A percentile compares a stretch with the other conserved stretches of the same genome.
These are phyloP conservation scores for Geranomyces michiganensis DNA, from an alignment of 192 early-diverging fungal species.

Conservation along the genomic window DNA sequence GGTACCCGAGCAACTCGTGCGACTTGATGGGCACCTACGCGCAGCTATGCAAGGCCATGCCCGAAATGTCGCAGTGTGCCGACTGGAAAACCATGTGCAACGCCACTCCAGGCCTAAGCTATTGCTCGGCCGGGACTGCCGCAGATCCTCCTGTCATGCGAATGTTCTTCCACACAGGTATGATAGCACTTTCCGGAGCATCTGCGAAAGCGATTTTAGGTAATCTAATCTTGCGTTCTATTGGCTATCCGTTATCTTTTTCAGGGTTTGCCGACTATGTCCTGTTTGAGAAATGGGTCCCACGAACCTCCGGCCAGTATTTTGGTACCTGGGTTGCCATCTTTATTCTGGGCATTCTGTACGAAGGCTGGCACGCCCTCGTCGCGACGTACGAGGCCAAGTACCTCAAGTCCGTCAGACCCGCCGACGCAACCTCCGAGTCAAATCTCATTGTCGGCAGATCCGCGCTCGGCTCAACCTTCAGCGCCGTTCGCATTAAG, in stretches of 20 bases:
- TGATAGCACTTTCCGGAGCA: no score
- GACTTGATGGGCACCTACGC: conserved; percentile 61
- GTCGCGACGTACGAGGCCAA: conserved; percentile 40
- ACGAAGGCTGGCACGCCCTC: conserved; percentile 48
- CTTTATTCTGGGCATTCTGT: conserved; percentile 57
- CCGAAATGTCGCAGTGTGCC: conserved; percentile 61
- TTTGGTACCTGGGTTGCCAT: conserved; percentile 53
- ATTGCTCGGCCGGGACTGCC: conserved; percentile 20
- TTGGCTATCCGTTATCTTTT: not conserved
- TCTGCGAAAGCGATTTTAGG: no score
- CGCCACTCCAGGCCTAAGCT: conserved; percentile 18
- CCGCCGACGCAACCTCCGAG: not conserved
- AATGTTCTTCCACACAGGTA: conserved; percentile 67
- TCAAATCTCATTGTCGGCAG: not conserved
- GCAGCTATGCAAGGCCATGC: conserved; percentile 64
- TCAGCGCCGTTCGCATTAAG: not conserved
- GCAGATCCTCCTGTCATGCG: conserved; percentile 54
- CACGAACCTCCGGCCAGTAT: conserved; percentile 53
- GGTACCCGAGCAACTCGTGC: conserved; percentile 48
- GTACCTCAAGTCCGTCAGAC: not conserved
- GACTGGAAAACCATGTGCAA: conserved; percentile 56
- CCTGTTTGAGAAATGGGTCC: conserved; percentile 67
- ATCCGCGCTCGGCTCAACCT: not conserved
- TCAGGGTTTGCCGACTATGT: conserved; percentile 57
- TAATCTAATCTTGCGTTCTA: no score